Percentiles rank a stretch among this genome's conserved stretches.
Evolutionary conservation across 257 asterid genomes (phyloP).

Genomic region (Salvia splendens): DNA sequence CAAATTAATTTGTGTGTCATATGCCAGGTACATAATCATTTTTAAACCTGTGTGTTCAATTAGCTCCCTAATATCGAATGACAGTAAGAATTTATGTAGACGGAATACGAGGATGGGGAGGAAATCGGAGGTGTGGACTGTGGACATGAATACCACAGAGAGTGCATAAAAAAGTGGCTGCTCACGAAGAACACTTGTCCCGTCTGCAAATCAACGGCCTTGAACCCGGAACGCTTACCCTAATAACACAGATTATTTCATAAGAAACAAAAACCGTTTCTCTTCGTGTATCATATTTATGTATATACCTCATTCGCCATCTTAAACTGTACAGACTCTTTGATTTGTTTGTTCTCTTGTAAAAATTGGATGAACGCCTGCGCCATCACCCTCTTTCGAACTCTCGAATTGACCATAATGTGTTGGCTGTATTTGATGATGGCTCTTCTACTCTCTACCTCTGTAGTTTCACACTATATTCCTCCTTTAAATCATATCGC

Average conservation of each 20-base stretch:
- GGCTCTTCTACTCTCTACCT: too few relatives aligned
- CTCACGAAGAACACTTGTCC: constrained; percentile 65
- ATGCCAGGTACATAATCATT: constrained; percentile 61
- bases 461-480: too few relatives aligned
- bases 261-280: constrained; percentile 33
- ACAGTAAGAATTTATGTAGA: constrained; percentile 39
- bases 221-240: constrained; percentile 35
- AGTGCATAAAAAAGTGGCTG: constrained; percentile 73
- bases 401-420: not conserved
- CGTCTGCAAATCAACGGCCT: constrained; percentile 72
- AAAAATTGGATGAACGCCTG: constrained; percentile 33
- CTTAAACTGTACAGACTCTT: constrained; percentile 57
- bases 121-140: constrained; percentile 59
- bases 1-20: constrained; percentile 65
- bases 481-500: too few relatives aligned
- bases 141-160: constrained; percentile 72
- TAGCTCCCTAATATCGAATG: not conserved
- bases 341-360: constrained; percentile 38
- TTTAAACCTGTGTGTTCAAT: not conserved
- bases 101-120: constrained; percentile 52
- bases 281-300: constrained; percentile 55
- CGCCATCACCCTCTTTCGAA: not conserved
- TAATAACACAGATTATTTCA: constrained; percentile 34
- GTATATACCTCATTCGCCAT: constrained; percentile 56
- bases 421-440: not conserved